Conservation (phyloP, 371 early-diverging fungal species). For the Batrachochytrium dendrobatidis region DNA sequence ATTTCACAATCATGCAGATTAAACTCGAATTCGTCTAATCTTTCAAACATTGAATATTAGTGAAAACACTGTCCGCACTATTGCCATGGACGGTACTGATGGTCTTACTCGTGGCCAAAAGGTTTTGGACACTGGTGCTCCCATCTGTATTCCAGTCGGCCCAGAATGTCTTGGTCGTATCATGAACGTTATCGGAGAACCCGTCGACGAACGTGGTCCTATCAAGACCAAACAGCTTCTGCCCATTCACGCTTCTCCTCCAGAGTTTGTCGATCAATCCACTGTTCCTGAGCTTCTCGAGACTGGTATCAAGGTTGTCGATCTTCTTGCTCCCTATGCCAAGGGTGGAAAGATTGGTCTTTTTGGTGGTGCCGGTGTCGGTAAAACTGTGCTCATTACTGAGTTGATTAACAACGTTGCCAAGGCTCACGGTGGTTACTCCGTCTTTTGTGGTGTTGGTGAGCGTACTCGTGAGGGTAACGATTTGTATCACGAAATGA, state of each 20-base stretch:
- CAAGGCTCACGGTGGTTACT: conserved; percentile 97
- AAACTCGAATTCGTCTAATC: neutral
- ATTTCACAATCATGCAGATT: neutral
- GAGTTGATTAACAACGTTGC: conserved; percentile 98
- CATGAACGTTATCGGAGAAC: conserved; percentile 98
- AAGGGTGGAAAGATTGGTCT: conserved; percentile 97
- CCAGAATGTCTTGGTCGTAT: conserved; percentile 94
- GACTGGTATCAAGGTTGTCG: conserved; percentile 98
- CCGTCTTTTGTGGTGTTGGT: conserved; percentile 95
- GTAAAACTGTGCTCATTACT: conserved; percentile 97
- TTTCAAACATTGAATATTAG: conserved; percentile 25
- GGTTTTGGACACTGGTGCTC: conserved; percentile 89
- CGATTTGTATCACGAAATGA: conserved; percentile 98
- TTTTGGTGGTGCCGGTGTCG: conserved; percentile 98
- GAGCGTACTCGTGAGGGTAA: conserved; percentile 98
- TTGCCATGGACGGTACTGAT: conserved; percentile 98
- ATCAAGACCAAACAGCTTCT: conserved; percentile 80
- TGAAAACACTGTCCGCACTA: conserved; percentile 97
- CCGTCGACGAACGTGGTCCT: conserved; percentile 96
- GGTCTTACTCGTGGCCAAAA: conserved; percentile 96
- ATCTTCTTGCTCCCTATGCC: conserved; percentile 95
- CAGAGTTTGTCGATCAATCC: conserved; percentile 93
- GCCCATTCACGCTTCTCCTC: conserved; percentile 91
- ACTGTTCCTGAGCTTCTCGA: conserved; percentile 93
- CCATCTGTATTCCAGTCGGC: conserved; percentile 92